Evolutionary conservation across 2,329 filamentous ascomycete species (phyloP), one percentile per base, ranked within the genome.

Genomic region (Coniochaeta ligniaria): DNA sequence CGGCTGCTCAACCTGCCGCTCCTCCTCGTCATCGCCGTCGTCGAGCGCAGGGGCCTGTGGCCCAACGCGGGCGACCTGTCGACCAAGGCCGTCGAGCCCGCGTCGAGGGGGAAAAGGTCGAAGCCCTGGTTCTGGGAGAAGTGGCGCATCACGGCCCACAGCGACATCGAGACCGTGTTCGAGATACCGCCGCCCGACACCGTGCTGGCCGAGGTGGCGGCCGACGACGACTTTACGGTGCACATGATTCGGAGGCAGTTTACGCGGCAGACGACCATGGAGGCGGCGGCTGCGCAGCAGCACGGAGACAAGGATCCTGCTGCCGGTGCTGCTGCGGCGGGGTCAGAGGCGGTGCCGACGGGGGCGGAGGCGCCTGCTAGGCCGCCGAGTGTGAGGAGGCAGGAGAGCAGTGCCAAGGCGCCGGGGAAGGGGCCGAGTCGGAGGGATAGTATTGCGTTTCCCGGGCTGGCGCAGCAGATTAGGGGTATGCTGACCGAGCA

Each of bases 1-100:
- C 86, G 90, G 41, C 75, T 86, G 9, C 81, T 93, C 67, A 95
- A 95, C 72, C 79, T 90, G 2, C 91, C 91, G 0, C 77, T 93
- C 6, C 79, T 96, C 1, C 79, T 94, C 4, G 67, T 88, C 62
- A 89, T 96, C 62, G 85, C 87, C 20, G 74, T 87, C 22, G 82
- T 87, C 63, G 91, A 96, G 73, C 85, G 91, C 58, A 82, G 83
- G 6, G 77, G 85, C 11, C 80, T 93, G 17, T 91, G 89, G 88
- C 73, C 73, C 2, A 62, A 68, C 66, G 73, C 70, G 54, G 68
- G 50, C 59, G 62, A 12, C 28, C 36, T 24, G 31, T 58, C 56
- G 36, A 60, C 45, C 47, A 58, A 45, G 41, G 59, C 65, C 5
- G 62, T 62, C 12, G 65, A 26, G 38, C 36, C 38, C 22, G 7